Evolutionary conservation across 2,329 filamentous ascomycete species (phyloP).

Genomic region (Arthrinium puccinioides): DNA sequence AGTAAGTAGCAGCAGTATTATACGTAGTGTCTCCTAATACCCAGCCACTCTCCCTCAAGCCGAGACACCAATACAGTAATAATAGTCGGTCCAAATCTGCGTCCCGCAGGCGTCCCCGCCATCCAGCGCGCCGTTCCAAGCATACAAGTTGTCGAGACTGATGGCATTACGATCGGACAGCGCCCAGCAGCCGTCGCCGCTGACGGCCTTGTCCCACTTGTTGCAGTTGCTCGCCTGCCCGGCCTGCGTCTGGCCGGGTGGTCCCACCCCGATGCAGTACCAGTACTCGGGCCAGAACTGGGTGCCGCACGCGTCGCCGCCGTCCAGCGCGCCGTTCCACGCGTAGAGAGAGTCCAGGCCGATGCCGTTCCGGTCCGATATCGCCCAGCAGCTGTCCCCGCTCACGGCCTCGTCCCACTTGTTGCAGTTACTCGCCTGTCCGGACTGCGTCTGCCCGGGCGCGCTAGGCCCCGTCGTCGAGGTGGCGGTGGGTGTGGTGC

Average conservation of each 20-base stretch:
- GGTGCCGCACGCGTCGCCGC: constrained; percentile 16
- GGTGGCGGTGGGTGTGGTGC: background rate
- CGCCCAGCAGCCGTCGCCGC: background rate
- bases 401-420: background rate
- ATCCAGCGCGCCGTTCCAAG: constrained; percentile 4
- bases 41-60: background rate
- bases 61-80: constrained; percentile 2
- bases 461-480: background rate
- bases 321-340: constrained; percentile 10
- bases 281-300: constrained; percentile 14
- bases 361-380: constrained; percentile 1
- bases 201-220: background rate
- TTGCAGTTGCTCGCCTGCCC: constrained; percentile 2
- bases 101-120: constrained; percentile 1
- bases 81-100: constrained; percentile 2
- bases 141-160: background rate
- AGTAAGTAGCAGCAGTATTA: too few species aligned
- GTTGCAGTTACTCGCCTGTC: constrained; percentile 2
- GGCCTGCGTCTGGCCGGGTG: constrained; percentile 1
- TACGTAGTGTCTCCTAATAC: background rate
- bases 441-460: constrained; percentile 1
- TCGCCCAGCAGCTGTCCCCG: background rate
- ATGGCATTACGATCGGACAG: constrained; percentile 1
- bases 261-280: constrained; percentile 17
- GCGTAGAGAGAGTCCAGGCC: constrained; percentile 2